Base-by-base conservation (phyloP, 2,329 filamentous ascomycete species). In the Fusarium algeriense region DNA sequence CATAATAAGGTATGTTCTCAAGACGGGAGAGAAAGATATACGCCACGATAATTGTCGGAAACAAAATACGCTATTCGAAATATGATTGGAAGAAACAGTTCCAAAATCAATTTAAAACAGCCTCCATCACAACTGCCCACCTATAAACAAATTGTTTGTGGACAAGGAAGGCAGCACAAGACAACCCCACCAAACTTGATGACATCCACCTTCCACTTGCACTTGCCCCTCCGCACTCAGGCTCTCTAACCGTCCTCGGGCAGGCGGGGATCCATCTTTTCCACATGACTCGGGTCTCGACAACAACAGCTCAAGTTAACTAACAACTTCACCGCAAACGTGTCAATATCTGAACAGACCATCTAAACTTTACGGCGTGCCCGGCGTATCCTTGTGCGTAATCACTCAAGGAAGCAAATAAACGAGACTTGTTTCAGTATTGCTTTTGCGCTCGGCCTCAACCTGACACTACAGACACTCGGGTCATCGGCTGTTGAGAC, bases 161-260 rank as follows among this genome's bases (percentile, higher is more conserved):
- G 20, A 38, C 48, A 38, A 38, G 48, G 32, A 37, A 37, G 48
- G 32, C 17, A 52, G 23, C 20, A 28, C 32, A 38, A 38, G n/a
- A 40, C 23, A 26, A 48, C 53, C 41, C 53, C 53, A 49, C 41
- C 19, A 49, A 52, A n/a, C 43, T 37, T 57, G 32, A 19, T 34
- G 23, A 38, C 32, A 28, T 43, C 19, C 53, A 41, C 40, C 26
- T 60, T 55, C 41, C 53, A 37, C 40, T 26, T 60, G 43, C 30
- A 15, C 28, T 26, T 43, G 26, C 53, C 53, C 53, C 53, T 46
- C 52, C n/a, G 13, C 26, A 32, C 11, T 43, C 40, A 23, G 14
- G n/a, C 43, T 32, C 60, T 43, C 60, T 62, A 49, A 43, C 62
- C 62, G 23, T 67, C 48, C 46, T 48, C 23, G 41, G 45, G 58